phyloP scores from a whole-genome alignment of 148 eudicot species.

The Rhododendron ferrugineum region DNA sequence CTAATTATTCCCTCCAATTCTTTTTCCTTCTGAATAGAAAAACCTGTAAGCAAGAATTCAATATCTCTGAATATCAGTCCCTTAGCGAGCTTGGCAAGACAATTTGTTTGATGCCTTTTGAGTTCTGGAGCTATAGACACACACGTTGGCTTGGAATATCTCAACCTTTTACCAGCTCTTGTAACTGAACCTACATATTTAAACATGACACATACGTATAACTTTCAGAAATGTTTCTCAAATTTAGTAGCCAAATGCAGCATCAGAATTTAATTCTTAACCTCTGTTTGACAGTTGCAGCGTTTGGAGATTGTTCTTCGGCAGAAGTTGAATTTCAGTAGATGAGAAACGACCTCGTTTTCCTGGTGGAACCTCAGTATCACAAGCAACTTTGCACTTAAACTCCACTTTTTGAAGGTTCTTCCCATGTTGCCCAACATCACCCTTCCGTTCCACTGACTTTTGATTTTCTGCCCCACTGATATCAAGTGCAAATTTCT shows the following conservation, averaged over 20 bases:
- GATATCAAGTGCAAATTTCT: conserved; percentile 21
- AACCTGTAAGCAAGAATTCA: conserved; percentile 74
- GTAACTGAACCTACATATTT: conserved; percentile 26
- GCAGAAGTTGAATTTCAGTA: conserved; percentile 20
- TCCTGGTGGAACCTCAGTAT: conserved; percentile 25
- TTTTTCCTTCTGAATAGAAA: conserved; percentile 57
- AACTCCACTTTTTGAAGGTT: conserved; percentile 20
- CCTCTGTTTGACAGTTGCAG: conserved; percentile 14
- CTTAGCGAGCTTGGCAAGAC: conserved; percentile 29
- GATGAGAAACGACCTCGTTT: conserved; percentile 67
- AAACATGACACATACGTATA: conserved; percentile 1
- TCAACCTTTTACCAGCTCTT: conserved; percentile 30
- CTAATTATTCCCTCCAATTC: conserved; percentile 54
- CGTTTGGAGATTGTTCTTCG: conserved; percentile 22
- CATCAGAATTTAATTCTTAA: conserved; percentile 19
- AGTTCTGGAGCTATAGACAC: conserved; percentile 40
- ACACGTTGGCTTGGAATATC: conserved; percentile 18
- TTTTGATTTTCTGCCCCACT: conserved; percentile 24
- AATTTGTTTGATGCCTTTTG: conserved; percentile 37
- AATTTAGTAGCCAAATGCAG: background rate
- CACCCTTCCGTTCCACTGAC: conserved; percentile 18
- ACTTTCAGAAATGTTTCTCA: background rate
- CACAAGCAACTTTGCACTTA: conserved; percentile 21
- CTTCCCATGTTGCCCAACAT: conserved; percentile 15
- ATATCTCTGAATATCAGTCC: conserved; percentile 51